Percentiles rank a stretch among this genome's conserved stretches.
phyloP scores from a whole-genome alignment of 2,329 filamentous ascomycete species.

The Botryotinia convoluta region DNA sequence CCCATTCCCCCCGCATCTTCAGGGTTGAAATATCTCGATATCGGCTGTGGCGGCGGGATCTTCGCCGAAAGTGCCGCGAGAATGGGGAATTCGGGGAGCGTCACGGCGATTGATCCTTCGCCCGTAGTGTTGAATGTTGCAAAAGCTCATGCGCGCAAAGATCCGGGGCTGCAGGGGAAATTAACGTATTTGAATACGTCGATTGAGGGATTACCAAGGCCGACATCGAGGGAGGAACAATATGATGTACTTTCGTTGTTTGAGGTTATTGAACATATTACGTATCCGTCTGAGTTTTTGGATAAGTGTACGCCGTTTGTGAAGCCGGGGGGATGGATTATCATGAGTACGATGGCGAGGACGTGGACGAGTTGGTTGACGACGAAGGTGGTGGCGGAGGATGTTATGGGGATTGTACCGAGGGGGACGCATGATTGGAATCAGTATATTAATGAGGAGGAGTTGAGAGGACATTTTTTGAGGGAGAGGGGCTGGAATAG shows the following conservation, averaged over 20 bases:
- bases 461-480: constrained; percentile 61
- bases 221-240: constrained; percentile 42
- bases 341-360: constrained; percentile 88
- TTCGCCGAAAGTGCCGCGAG: constrained; percentile 86
- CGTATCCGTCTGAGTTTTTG: constrained; percentile 71
- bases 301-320: constrained; percentile 70
- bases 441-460: constrained; percentile 88
- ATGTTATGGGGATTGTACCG: constrained; percentile 82
- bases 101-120: constrained; percentile 77
- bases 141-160: constrained; percentile 67
- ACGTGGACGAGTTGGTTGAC: constrained; percentile 88
- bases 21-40: constrained; percentile 74
- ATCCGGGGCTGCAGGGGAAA: constrained; percentile 63
- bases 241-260: constrained; percentile 87
- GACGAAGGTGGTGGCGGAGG: constrained; percentile 89
- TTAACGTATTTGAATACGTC: constrained; percentile 73
- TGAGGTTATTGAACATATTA: constrained; percentile 93
- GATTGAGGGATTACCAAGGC: constrained; percentile 65
- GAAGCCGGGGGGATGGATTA: constrained; percentile 86
- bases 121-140: constrained; percentile 73
- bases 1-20: constrained; percentile 41
- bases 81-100: constrained; percentile 57
- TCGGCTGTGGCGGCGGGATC: constrained; percentile 95
- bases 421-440: constrained; percentile 93
- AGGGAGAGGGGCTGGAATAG: constrained; percentile 56